A percentile compares a stretch with the other conserved stretches of the same genome.
Evolutionary conservation across 2,329 filamentous ascomycete genomes (phyloP).

Genomic region (Verticillium tricorpus): DNA sequence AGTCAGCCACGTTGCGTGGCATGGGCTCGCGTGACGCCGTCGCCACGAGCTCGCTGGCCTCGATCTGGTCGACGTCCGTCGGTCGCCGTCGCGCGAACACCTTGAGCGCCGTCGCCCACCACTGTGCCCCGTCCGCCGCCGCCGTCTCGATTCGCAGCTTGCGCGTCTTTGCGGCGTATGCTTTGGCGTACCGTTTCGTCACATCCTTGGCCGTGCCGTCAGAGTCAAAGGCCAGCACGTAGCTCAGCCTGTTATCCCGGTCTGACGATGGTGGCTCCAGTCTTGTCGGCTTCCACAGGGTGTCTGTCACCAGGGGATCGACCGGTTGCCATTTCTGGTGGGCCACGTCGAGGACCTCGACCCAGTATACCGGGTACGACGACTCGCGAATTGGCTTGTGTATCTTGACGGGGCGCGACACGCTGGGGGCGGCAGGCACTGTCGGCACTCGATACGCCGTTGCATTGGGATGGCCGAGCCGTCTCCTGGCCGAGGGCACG

Average conservation of each 20-base stretch:
- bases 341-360: constrained; percentile 81
- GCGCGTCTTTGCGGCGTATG: constrained; percentile 85
- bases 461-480: constrained; percentile 51
- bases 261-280: constrained; percentile 83
- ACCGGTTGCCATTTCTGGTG: constrained; percentile 89
- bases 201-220: constrained; percentile 79
- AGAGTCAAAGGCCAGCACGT: constrained; percentile 80
- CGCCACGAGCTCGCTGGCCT: constrained; percentile 70
- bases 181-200: constrained; percentile 80
- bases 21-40: constrained; percentile 74
- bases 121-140: constrained; percentile 41
- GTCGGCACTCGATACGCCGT: constrained; percentile 46
- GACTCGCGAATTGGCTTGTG: constrained; percentile 60
- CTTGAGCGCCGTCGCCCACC: constrained; percentile 50
- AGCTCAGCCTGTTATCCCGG: constrained; percentile 69
- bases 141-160: constrained; percentile 69
- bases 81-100: constrained; percentile 36
- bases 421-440: constrained; percentile 31
- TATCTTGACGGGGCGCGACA: constrained; percentile 22
- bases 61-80: constrained; percentile 74
- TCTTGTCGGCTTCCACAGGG: constrained; percentile 66
- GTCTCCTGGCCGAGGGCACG: constrained; percentile 35
- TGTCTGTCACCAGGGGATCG: constrained; percentile 78
- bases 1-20: constrained; percentile 81
- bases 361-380: constrained; percentile 83